Percentiles rank a stretch among this genome's conserved stretches.
phyloP scores from a whole-genome alignment of 148 eudicot genomes.

The Drosera capensis region DNA sequence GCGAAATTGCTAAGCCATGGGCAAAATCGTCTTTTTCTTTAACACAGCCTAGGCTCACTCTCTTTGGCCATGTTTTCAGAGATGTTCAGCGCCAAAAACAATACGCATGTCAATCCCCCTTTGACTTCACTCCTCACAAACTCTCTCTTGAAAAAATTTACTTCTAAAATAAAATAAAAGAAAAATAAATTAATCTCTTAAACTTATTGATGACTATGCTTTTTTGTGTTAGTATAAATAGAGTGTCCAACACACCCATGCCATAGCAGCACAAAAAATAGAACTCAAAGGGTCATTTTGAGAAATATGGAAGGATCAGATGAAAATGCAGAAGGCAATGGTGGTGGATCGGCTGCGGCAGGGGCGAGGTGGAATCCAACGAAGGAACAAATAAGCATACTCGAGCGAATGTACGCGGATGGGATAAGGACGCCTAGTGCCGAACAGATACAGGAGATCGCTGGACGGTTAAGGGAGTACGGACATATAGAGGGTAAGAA shows the following conservation, averaged over 20 bases:
- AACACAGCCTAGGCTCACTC: constrained; percentile 4
- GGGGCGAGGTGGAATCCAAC: constrained; percentile 76
- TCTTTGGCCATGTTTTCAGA: constrained; percentile 60
- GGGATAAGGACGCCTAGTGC: constrained; percentile 74
- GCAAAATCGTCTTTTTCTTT: constrained; percentile 2
- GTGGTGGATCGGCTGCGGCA: constrained; percentile 15
- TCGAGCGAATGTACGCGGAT: constrained; percentile 51
- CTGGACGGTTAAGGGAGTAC: constrained; percentile 29
- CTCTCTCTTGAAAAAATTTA: neutral
- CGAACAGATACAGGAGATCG: constrained; percentile 70
- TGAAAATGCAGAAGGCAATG: neutral
- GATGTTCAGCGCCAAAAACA: constrained; percentile 50
- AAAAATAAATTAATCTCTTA: no score
- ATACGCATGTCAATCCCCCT: constrained; percentile 45
- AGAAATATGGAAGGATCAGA: constrained; percentile 8
- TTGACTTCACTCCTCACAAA: constrained; percentile 5
- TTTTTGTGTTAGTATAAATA: no score
- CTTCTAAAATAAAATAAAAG: no score
- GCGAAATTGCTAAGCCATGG: neutral
- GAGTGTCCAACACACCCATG: neutral
- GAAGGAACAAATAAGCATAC: constrained; percentile 60
- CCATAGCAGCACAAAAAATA: constrained; percentile 3
- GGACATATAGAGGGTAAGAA: constrained; percentile 92
- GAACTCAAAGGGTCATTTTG: constrained; percentile 11
- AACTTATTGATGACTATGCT: no score